Percentiles rank a stretch among this genome's conserved stretches.
These are phyloP conservation scores for Cyphellophora europaea DNA, from an alignment of 2,329 filamentous ascomycete genomes.

Conservation along the genomic window DNA sequence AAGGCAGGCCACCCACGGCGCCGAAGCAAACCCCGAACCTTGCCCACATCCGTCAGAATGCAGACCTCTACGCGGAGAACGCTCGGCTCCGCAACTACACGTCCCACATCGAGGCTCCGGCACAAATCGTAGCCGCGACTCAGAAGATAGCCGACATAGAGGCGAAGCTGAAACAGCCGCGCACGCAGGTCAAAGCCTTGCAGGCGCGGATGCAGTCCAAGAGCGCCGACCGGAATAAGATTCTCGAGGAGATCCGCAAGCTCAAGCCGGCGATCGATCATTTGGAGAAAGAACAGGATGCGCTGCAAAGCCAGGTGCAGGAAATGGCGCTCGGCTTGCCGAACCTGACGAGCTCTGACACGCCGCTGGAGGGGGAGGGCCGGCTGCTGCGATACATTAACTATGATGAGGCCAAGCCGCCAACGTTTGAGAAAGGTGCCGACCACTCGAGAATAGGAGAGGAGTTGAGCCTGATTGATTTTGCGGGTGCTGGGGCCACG, in stretches of 20 bases:
- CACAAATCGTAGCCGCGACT: conserved; percentile 36
- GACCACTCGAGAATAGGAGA: conserved; percentile 82
- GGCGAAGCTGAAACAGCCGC: conserved; percentile 28
- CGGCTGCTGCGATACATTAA: conserved; percentile 63
- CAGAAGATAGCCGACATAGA: conserved; percentile 29
- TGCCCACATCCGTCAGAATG: conserved; percentile 81
- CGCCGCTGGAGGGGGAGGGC: conserved; percentile 54
- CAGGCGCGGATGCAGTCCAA: conserved; percentile 30
- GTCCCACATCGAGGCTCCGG: conserved; percentile 41
- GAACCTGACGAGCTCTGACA: conserved; percentile 70
- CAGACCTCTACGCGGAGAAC: conserved; percentile 70
- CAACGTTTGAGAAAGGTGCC: conserved; percentile 27
- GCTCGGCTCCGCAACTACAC: conserved; percentile 78
- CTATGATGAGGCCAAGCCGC: conserved; percentile 43
- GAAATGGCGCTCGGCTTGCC: conserved; percentile 68
- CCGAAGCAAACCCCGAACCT: conserved; percentile 74
- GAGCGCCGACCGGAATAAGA: conserved; percentile 19
- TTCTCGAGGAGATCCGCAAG: conserved; percentile 11
- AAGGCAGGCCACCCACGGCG: conserved; percentile 54
- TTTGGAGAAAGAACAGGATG: conserved; percentile 23
- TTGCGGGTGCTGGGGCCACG: conserved; percentile 67
- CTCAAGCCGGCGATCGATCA: conserved; percentile 17
- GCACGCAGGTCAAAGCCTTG: conserved; percentile 33
- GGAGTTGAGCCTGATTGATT: conserved; percentile 84
- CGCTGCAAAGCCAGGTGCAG: conserved; percentile 15